Evolutionary conservation across 495 filamentous ascomycete species (phyloP), one percentile per base, ranked within the genome.

Genomic region (Trypethelium eluteriae): DNA sequence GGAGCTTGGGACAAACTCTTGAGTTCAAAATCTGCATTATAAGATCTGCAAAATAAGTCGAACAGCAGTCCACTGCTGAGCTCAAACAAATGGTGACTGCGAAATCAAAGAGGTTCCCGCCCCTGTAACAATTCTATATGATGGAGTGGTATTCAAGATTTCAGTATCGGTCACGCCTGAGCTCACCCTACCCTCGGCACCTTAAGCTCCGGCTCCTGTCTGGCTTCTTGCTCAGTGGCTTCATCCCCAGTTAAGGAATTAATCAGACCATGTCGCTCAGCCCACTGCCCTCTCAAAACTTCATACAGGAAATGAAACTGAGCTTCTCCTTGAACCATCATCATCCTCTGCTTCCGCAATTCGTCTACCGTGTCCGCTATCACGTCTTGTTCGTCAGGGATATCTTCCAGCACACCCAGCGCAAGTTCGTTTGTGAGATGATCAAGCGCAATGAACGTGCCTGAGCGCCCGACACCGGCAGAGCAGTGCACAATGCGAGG

Each of bases 361-460:
- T 80, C 78, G 68, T 96, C 87, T 57, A 99, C 95, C 6, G 87
- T 86, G 16, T 89, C 82, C 69, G 88, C 90, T 14, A 90, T 81
- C 0, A 82, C 82, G 53, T 75, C 78, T 62, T 68, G 66, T n/a
- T 64, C 68, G 2, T 44, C 67, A 2, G 68, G 64, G n/a, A 77
- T 25, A 10, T 68, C 64, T 53, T 87, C 83, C 67, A 94, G 76
- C 36, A 84, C 81, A 39, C 92, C 95, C 11, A 86, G 84, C 46
- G 90, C 86, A 7, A 98, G 79, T 74, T 96, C 91, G 36, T 85
- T 81, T 53, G 96, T 83, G 59, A 99, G 83, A 72, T 93, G 89
- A 76, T 97, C 95, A 9, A 99, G 84, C 3, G 92, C 89, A 69
- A 99, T 94, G 73, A 98, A 99, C 0, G 94, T 98, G 62, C 94